phyloP scores from a whole-genome alignment of 192 early-diverging fungal genomes.

The Jimgerdemannia lactiflua region DNA sequence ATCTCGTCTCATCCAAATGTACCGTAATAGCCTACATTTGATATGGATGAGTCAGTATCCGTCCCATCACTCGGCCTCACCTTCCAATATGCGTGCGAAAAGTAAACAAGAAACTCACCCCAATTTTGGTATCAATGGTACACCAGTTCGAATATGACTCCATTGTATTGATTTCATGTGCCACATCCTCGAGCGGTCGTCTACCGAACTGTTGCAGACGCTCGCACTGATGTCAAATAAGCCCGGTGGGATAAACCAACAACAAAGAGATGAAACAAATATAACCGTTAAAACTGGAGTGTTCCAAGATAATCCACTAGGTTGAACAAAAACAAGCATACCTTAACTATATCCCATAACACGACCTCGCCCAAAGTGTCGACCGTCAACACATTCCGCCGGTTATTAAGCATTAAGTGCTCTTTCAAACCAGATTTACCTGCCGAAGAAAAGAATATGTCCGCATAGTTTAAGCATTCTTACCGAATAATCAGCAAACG shows the following conservation, averaged over 20 bases:
- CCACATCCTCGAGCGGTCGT: conserved; percentile 49
- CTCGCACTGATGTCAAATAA: no score
- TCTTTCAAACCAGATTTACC: conserved; percentile 66
- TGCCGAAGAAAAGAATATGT: conserved; percentile 9
- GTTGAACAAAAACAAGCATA: conserved; percentile 31
- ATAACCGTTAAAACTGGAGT: no score
- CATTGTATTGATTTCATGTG: conserved; percentile 51
- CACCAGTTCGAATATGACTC: conserved; percentile 94
- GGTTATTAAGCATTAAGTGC: conserved; percentile 75
- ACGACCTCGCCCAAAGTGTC: conserved; percentile 76
- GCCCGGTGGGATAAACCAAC: no score
- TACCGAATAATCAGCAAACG: neutral
- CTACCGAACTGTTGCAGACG: conserved; percentile 56
- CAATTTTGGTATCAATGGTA: conserved; percentile 86
- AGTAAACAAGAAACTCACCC: conserved; percentile 44
- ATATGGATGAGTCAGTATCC: no score
- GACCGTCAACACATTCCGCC: conserved; percentile 81
- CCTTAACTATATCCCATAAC: conserved; percentile 92
- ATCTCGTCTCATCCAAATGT: conserved; percentile 77
- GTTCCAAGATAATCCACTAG: no score
- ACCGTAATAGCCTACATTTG: conserved; percentile 68
- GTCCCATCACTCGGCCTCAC: no score
- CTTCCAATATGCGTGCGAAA: neutral
- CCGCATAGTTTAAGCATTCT: conserved; percentile 8
- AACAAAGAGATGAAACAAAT: no score